Conservation (phyloP, 768 basidiomycete genomes). For the Gautieria morchelliformis region DNA sequence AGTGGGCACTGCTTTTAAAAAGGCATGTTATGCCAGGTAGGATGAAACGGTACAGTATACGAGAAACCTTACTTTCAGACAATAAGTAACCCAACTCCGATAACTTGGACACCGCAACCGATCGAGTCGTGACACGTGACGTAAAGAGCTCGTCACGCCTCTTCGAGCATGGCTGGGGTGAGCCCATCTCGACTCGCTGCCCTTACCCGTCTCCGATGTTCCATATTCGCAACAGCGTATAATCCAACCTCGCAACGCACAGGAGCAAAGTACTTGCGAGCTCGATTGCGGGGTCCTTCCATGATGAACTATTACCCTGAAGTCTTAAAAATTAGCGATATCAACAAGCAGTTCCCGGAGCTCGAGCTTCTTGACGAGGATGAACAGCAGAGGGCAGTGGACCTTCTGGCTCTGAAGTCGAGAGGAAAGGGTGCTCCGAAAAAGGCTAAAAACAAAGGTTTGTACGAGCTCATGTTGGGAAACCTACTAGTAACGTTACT, state of each 20-base stretch:
- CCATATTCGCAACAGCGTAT: slow-evolving; percentile 80
- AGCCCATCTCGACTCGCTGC: slow-evolving; percentile 43
- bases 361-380: slow-evolving; percentile 53
- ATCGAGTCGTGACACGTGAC: background rate
- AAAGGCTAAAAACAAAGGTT: slow-evolving; percentile 66
- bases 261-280: slow-evolving; percentile 86
- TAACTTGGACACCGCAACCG: too few species aligned
- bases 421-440: slow-evolving; percentile 80
- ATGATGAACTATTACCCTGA: slow-evolving; percentile 78
- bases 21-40: too few species aligned
- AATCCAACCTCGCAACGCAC: slow-evolving; percentile 77
- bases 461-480: slow-evolving; percentile 14
- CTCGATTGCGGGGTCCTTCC: slow-evolving; percentile 72
- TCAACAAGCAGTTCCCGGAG: slow-evolving; percentile 43
- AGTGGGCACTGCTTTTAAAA: too few species aligned
- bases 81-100: too few species aligned
- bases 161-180: slow-evolving; percentile 25
- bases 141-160: background rate
- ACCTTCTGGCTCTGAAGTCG: slow-evolving; percentile 56
- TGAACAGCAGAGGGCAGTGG: slow-evolving; percentile 59
- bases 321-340: slow-evolving; percentile 42
- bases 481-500: background rate
- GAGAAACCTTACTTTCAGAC: too few species aligned
- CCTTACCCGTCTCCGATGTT: slow-evolving; percentile 55
- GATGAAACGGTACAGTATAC: too few species aligned